Evolutionary conservation across 2,329 filamentous ascomycete species (phyloP), one percentile per base, ranked within the genome.

Genomic region (Dichotomopilus funicola): DNA sequence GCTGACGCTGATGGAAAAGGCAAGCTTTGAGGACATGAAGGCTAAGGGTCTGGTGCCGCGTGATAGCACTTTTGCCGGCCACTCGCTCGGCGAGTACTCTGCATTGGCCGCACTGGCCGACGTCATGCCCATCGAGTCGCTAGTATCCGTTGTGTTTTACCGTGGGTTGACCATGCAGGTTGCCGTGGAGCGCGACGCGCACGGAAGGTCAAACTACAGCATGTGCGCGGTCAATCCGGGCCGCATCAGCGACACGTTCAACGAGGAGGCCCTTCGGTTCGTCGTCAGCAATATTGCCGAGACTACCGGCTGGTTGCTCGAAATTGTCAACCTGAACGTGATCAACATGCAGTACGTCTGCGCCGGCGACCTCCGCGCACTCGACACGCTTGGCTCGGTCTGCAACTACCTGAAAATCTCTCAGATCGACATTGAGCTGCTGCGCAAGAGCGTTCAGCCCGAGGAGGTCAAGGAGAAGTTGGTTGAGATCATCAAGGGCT

Each of bases 151-250:
- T 47, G 95, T 99, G 54, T 99, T 99, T 81, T 99, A 99, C 78
- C 91, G 94, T 72, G 94, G 94, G 68, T 78, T 99, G 67, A 99
- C 94, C 27, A 99, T 99, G 94, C 94, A 99, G 75, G 94, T 99
- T 48, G 94, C 94, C 31, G 94, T 99, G 61, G 94, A 97, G 78
- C 91, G 94, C 70, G 94, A 99, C 71, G 91, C 87, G 57, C 78
- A 83, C 62, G 94, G 94, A 40, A 88, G 94, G 55, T 96, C 91
- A 64, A 97, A 97, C 80, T 99, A 99, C 79, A 91, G 89, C 60
- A 99, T 99, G 94, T 96, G 92, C 72, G 94, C 94, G 55, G 92
- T 99, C 73, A 99, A 99, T 78, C 94, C 94, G 38, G 96, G 91
- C 78, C 87, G 94, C 62, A 96, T 99, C 72, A 95, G 89, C 68